Base-by-base conservation (phyloP, 192 early-diverging fungal species). In the Rhizoclosmatium globosum region DNA sequence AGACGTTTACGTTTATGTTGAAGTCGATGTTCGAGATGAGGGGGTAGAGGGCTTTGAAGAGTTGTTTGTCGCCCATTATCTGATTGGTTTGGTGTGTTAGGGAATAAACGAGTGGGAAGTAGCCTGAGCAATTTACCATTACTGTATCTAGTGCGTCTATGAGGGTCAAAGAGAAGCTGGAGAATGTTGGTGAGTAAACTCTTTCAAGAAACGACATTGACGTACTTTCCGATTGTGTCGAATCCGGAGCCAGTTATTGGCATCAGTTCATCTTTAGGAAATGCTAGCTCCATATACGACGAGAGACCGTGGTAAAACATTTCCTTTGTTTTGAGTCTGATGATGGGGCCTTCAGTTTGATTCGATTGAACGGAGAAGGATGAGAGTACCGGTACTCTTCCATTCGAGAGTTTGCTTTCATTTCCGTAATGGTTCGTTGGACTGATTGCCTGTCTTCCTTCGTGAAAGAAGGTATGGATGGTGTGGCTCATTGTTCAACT, bases 111-210 rank as follows among this genome's bases (percentile, higher is more conserved):
- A 3, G 9, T 38, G 71, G 23, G 11, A 31, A 31, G 43, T 4
- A 44, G 39, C 11, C 9, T 21, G 1, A 64, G 53, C 75, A 57
- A 71, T 80, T 81, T 64, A 92, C 87, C 7, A 93, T 91, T 61
- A 96, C 81, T 4, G 94, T 92, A 68, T 97, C 95, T 11, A 97
- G 82, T 1, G 90, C 89, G 83, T 97, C 95, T 6, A 97, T 88
- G 59, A 97, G 84, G 13, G 95, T 97, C 64, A 96, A 82, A 6
- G 94, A 87, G 77, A 90, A 97, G 84, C 95, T 93, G 6, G 0
- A 13, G 6, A 2, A 31, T 31, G 31, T 31, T 31, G 15, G 44
- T 19, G 41, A 38, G 44, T 38, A 31, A 0, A 41, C 59, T n/a
- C 2, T 3, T 21, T 66, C 3, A n/a, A 13, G 45, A 76, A 38